Evolutionary conservation across 1,139 yeast species (phyloP).

Genomic region (Yarrowia galli): DNA sequence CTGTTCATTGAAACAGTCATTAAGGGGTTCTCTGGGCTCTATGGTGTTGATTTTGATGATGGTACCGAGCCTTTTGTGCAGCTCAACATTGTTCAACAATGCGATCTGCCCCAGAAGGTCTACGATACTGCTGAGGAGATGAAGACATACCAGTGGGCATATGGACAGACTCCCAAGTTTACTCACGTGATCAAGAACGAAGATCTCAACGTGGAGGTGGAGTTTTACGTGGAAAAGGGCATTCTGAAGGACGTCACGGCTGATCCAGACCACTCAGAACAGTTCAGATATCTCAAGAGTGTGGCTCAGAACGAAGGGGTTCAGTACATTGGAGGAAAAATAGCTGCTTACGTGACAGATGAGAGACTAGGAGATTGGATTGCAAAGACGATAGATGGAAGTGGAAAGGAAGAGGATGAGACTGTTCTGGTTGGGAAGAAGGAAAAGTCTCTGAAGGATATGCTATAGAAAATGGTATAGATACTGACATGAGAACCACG

Average conservation of each 20-base stretch:
- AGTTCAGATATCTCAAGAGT: conserved; percentile 50
- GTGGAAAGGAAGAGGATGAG: conserved; percentile 17
- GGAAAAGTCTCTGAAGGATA: conserved; percentile 4
- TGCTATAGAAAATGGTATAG: not conserved
- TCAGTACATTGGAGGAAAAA: conserved; percentile 55
- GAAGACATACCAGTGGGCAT: conserved; percentile 72
- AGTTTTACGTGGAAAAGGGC: conserved; percentile 57
- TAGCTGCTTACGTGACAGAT: conserved; percentile 56
- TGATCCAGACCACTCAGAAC: conserved; percentile 2
- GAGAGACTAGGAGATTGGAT: conserved; percentile 38
- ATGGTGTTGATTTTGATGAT: conserved; percentile 44
- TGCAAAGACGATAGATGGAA: conserved; percentile 31
- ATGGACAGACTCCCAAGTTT: conserved; percentile 74
- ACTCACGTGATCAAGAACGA: conserved; percentile 54
- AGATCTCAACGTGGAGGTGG: conserved; percentile 51
- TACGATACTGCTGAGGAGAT: conserved; percentile 56
- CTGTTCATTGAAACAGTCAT: conserved; percentile 60
- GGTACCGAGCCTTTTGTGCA: conserved; percentile 14
- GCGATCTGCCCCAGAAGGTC: conserved; percentile 59
- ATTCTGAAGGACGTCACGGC: conserved; percentile 47
- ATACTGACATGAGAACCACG: not conserved
- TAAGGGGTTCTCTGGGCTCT: conserved; percentile 56
- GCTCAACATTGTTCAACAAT: conserved; percentile 40
- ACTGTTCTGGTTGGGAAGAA: conserved; percentile 3
- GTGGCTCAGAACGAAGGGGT: conserved; percentile 50